Base-by-base conservation (phyloP, 805 yeast species). In the Phaffomyces thermotolerans region DNA sequence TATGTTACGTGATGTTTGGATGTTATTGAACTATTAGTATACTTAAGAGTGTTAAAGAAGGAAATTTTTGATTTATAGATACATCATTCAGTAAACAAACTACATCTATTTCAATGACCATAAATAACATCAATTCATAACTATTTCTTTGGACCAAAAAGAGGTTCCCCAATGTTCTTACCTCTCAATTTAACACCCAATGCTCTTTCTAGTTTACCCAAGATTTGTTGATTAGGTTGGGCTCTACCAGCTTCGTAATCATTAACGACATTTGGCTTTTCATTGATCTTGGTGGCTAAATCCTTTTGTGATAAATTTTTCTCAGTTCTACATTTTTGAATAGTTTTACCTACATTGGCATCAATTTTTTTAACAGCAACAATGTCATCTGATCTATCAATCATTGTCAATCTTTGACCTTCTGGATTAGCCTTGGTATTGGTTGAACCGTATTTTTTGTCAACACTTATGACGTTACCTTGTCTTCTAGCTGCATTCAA, bases 201-300 rank as follows among this genome's bases (percentile, higher is more conserved):
- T 35, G 84, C 95, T 67, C 96, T 79, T 72, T 93, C 98, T 65
- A 93, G 69, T 72, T 93, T 93, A 43, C 84, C 90, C 58, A 93
- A 75, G 42, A 93, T 67, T 68, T 90, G 98, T 72, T 93, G 99
- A 72, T 87, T 90, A 46, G 99, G 99, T 53, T 84, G 79, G 37
- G 96, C 99, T 63, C 95, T 81, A 47, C 96, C 97, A 44, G 95
- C 86, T 72, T 93, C 99, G 67, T 93, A 93, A 62, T 93, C 99
- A 67, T 88, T 90, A 60, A 93, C 81, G 48, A 93, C 84, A 54
- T 82, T 88, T 49, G 97, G 96, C 73, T 93, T 93, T 71, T 93
- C 99, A 64, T 90, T 91, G 60, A 91, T 77, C 65, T 84, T 85
- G 45, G 96, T 88, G 57, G 99, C 99, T 58, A 93, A 76, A 57